These are phyloP conservation scores for Postia placenta DNA, from an alignment of 768 basidiomycete species.

Conservation along the genomic window DNA sequence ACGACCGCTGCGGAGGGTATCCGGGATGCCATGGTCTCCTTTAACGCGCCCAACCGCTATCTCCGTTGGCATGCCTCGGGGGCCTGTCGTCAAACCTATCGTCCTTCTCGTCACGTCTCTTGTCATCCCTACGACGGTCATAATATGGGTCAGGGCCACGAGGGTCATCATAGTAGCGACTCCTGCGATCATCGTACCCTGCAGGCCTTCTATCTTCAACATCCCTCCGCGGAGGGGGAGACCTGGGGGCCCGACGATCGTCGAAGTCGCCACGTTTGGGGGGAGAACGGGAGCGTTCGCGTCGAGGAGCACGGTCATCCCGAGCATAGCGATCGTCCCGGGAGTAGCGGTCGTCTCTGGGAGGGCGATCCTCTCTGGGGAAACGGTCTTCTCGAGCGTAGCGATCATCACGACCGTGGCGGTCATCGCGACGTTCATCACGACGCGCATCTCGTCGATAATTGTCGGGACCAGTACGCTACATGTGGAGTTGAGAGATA, in stretches of 20 bases:
- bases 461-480: slow-evolving; percentile 68
- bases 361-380: slow-evolving; percentile 29
- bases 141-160: slow-evolving; percentile 81
- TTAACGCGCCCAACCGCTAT: slow-evolving; percentile 36
- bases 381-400: slow-evolving; percentile 28
- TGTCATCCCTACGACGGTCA: slow-evolving; percentile 83
- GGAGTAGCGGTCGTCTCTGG: slow-evolving; percentile 31
- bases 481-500: slow-evolving; percentile 2
- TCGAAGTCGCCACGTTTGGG: slow-evolving; percentile 58
- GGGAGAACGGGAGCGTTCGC: slow-evolving; percentile 82
- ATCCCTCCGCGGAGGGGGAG: slow-evolving; percentile 76
- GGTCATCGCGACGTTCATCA: slow-evolving; percentile 51
- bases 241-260: slow-evolving; percentile 79
- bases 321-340: slow-evolving; percentile 45
- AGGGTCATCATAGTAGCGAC: slow-evolving; percentile 73
- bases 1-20: slow-evolving; percentile 13
- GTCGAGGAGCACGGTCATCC: slow-evolving; percentile 35
- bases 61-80: slow-evolving; percentile 69
- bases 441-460: slow-evolving; percentile 47
- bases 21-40: slow-evolving; percentile 14
- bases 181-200: slow-evolving; percentile 90
- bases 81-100: slow-evolving; percentile 74
- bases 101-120: slow-evolving; percentile 80
- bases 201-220: slow-evolving; percentile 82
- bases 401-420: slow-evolving; percentile 31